Percentiles rank a stretch among this genome's conserved stretches.
These are phyloP conservation scores for Penicillium manginii DNA, from an alignment of 495 filamentous ascomycete species.

Conservation along the genomic window DNA sequence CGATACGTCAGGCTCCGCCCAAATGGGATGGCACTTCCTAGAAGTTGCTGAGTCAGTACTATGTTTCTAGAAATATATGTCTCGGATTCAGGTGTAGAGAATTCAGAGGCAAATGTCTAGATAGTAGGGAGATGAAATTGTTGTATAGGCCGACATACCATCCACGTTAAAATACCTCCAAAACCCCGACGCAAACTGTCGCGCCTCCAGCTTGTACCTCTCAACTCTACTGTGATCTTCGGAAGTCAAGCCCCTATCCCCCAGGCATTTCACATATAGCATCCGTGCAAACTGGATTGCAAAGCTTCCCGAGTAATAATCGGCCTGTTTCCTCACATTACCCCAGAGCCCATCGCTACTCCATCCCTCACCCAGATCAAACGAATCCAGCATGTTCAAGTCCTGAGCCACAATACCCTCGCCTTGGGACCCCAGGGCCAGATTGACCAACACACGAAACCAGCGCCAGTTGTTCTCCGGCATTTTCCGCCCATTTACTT, in stretches of 20 bases:
- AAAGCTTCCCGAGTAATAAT: conserved; percentile 4
- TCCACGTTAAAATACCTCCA: background rate
- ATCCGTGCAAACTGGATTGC: background rate
- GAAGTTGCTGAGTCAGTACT: background rate
- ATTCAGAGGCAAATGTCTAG: background rate
- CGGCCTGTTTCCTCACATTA: background rate
- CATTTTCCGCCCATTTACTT: background rate
- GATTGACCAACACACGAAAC: conserved; percentile 3
- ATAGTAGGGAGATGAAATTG: background rate
- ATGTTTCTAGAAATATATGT: background rate
- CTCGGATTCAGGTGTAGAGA: background rate
- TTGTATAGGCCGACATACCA: background rate
- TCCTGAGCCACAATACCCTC: conserved; percentile 4
- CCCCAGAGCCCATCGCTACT: conserved; percentile 7
- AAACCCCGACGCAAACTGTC: background rate
- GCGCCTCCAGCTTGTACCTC: background rate
- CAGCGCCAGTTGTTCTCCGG: background rate
- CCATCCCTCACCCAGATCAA: background rate
- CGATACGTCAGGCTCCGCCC: conserved; percentile 6
- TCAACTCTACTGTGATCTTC: background rate
- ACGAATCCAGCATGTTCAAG: conserved; percentile 3
- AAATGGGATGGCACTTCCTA: conserved; percentile 1
- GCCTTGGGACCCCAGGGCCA: background rate
- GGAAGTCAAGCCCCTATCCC: background rate
- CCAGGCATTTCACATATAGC: background rate